A percentile compares a stretch with the other conserved stretches of the same genome.
These are phyloP conservation scores for Fusarium falciforme DNA, from an alignment of 2,329 filamentous ascomycete species.

Conservation along the genomic window DNA sequence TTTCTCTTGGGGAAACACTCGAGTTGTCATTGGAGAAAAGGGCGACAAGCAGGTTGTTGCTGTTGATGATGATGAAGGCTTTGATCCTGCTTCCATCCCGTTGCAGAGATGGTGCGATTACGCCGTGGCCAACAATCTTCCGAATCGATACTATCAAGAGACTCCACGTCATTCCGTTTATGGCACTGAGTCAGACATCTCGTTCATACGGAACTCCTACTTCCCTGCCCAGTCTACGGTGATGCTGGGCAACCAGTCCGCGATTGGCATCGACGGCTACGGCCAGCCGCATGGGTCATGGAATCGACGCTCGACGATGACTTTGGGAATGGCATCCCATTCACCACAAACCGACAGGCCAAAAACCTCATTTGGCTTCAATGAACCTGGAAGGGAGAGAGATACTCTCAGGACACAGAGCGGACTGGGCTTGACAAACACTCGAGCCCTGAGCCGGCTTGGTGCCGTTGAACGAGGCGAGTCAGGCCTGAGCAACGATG, in stretches of 20 bases:
- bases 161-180: slow-evolving; percentile 44
- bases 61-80: slow-evolving; percentile 79
- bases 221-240: slow-evolving; percentile 81
- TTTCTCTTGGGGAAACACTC: slow-evolving; percentile 98
- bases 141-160: slow-evolving; percentile 81
- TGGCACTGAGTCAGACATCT: slow-evolving; percentile 60
- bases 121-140: slow-evolving; percentile 84
- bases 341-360: slow-evolving; percentile 67
- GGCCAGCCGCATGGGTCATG: slow-evolving; percentile 43
- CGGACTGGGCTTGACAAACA: neutral
- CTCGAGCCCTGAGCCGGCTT: slow-evolving; percentile 50
- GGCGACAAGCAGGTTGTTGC: slow-evolving; percentile 89
- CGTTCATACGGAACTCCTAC: slow-evolving; percentile 77
- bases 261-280: slow-evolving; percentile 38
- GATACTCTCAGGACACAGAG: neutral
- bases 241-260: slow-evolving; percentile 58
- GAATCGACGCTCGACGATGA: slow-evolving; percentile 79
- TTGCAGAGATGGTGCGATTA: slow-evolving; percentile 98
- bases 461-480: slow-evolving; percentile 72
- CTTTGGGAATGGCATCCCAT: slow-evolving; percentile 62
- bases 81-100: slow-evolving; percentile 92
- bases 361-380: slow-evolving; percentile 61
- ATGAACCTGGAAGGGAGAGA: neutral
- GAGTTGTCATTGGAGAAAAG: slow-evolving; percentile 95
- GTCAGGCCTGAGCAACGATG: slow-evolving; percentile 78